phyloP scores from a whole-genome alignment of 768 basidiomycete genomes.

The Cystobasidium tubakii region DNA sequence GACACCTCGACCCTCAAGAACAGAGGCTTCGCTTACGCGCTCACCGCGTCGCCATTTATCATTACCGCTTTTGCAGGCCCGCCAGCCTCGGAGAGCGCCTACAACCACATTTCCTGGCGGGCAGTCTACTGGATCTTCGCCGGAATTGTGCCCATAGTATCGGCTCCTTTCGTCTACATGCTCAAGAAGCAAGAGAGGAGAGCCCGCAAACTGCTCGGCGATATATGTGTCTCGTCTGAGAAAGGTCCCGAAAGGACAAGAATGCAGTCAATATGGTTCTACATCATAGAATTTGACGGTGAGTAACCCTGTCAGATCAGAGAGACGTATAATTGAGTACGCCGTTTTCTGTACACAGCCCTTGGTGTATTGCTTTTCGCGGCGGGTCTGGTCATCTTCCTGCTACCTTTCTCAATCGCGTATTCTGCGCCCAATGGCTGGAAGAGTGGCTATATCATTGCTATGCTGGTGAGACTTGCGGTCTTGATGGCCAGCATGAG shows the following conservation, averaged over 20 bases:
- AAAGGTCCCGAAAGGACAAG: not conserved
- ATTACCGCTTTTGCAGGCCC: slow-evolving; percentile 42
- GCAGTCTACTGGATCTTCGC: slow-evolving; percentile 36
- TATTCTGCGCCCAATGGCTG: slow-evolving; percentile 35
- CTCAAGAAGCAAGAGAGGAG: not conserved
- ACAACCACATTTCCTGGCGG: slow-evolving; percentile 40
- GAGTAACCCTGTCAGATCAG: slow-evolving; percentile 11
- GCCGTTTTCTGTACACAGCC: not conserved
- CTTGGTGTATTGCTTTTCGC: slow-evolving; percentile 36
- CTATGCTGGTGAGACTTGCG: slow-evolving; percentile 27
- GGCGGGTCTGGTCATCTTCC: slow-evolving; percentile 36
- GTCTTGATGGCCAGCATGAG: not conserved
- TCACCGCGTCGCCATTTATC: slow-evolving; percentile 39
- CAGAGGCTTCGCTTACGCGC: slow-evolving; percentile 47
- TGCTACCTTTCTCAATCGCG: slow-evolving; percentile 36
- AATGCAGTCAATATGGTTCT: slow-evolving; percentile 34
- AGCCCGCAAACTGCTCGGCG: not conserved
- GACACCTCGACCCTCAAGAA: slow-evolving; percentile 19
- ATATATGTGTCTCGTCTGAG: not conserved
- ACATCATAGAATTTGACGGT: slow-evolving; percentile 46
- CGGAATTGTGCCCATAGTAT: slow-evolving; percentile 28
- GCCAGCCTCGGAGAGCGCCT: slow-evolving; percentile 42
- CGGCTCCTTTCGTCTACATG: not conserved
- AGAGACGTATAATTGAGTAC: no score
- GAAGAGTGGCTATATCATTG: slow-evolving; percentile 30